These are phyloP conservation scores for Penicillium canariense DNA, from an alignment of 495 filamentous ascomycete genomes.

Conservation along the genomic window DNA sequence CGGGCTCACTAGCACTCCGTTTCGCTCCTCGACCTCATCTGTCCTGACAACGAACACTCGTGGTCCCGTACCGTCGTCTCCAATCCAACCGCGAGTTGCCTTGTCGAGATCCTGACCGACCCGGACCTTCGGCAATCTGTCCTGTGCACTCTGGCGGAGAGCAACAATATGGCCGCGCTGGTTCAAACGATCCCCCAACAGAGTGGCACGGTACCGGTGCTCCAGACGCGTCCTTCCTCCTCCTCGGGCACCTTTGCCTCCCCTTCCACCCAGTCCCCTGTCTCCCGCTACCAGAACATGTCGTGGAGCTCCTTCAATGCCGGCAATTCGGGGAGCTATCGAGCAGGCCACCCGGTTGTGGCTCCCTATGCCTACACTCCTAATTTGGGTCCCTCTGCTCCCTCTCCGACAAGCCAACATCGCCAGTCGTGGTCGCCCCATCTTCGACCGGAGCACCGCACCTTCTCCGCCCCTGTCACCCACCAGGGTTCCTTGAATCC, in stretches of 20 bases:
- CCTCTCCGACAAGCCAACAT: slow-evolving; percentile 41
- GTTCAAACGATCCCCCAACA: slow-evolving; percentile 87
- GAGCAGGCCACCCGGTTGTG: slow-evolving; percentile 61
- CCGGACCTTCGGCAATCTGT: slow-evolving; percentile 17
- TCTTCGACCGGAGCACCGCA: slow-evolving; percentile 64
- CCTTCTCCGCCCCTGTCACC: slow-evolving; percentile 61
- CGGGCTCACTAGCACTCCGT: slow-evolving; percentile 12
- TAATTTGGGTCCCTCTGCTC: slow-evolving; percentile 50
- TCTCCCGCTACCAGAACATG: slow-evolving; percentile 51
- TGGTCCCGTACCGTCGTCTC: neutral
- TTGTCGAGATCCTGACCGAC: slow-evolving; percentile 24
- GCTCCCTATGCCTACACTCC: slow-evolving; percentile 89
- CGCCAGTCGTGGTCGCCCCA: slow-evolving; percentile 61
- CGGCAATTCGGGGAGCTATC: slow-evolving; percentile 60
- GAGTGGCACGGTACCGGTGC: slow-evolving; percentile 74
- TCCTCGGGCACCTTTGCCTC: slow-evolving; percentile 54
- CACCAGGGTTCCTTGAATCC: slow-evolving; percentile 48
- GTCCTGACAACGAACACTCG: slow-evolving; percentile 8
- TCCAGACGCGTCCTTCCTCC: slow-evolving; percentile 75
- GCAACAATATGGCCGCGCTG: slow-evolving; percentile 77
- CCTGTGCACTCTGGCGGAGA: slow-evolving; percentile 22
- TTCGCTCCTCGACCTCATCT: slow-evolving; percentile 17
- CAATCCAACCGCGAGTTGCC: slow-evolving; percentile 20
- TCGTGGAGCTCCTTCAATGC: slow-evolving; percentile 65
- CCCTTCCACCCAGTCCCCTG: slow-evolving; percentile 43